Base-by-base conservation (phyloP, 1,284 basidiomycete species). In the Austroboletus novae-zelandiae region DNA sequence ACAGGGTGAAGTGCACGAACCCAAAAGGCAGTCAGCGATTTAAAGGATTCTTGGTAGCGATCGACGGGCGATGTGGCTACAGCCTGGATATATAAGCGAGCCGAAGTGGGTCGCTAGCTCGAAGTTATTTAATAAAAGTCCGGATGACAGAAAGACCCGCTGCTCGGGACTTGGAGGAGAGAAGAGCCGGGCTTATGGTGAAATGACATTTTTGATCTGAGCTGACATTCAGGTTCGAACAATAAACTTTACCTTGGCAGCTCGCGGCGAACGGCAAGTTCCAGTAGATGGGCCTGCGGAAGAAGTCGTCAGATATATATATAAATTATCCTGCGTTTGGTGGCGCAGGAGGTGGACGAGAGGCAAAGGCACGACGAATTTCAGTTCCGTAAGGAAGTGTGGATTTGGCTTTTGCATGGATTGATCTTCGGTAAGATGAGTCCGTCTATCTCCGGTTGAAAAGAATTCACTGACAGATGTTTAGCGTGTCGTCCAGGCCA, bases 341-440 rank as follows among this genome's bases (percentile, higher is more conserved):
- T 37, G 36, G 35, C 48, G 37, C 48, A 45, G 48, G 52, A 49
- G 29, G 55, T 48, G 40, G 36, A 9, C 20, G 45, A 57, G 57
- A 48, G 31, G 37, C 31, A 60, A 55, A 68, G 67, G 65, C 53
- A 69, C 66, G 11, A 53, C 47, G 43, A 62, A 52, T 36, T 58
- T 52, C 44, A 55, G 65, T 66, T 69, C 52, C 66, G 67, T 69
- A 66, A 69, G 20, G 47, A 62, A 35, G 51, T 52, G 50, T 62
- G 47, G 53, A 57, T 69, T 68, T 70, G 64, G 49, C 63, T 69
- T 66, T 70, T 66, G 46, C 40, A 59, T 65, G 48, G 49, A 56
- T 51, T 68, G 67, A 68, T 70, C 67, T 52, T 70, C 64, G 60
- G 56, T 55, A 29, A 52, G 52, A 65, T 59, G 51, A 50, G 40